A percentile compares a stretch with the other conserved stretches of the same genome.
These are phyloP conservation scores for Sedum album DNA, from an alignment of 164 flowering plant genomes.

Conservation along the genomic window DNA sequence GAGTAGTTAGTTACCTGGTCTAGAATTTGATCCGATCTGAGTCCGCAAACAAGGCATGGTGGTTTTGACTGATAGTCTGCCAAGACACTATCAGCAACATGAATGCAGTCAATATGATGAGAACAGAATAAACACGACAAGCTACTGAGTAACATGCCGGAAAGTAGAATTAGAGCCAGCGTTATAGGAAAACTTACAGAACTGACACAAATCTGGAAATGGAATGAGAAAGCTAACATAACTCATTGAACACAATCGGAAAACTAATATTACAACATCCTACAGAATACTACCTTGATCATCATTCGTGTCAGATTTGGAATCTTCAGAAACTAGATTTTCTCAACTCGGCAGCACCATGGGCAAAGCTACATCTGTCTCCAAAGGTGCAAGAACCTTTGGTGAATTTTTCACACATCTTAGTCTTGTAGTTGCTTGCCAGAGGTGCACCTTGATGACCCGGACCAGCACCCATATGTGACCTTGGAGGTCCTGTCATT, in stretches of 20 bases:
- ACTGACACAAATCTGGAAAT: too few relatives aligned
- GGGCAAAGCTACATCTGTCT: constrained; percentile 5
- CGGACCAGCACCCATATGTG: background rate
- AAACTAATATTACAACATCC: background rate
- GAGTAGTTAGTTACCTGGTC: too few relatives aligned
- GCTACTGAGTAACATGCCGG: too few relatives aligned
- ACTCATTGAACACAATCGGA: background rate
- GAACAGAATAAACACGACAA: too few relatives aligned
- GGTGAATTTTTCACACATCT: constrained; percentile 6
- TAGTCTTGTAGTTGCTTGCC: constrained; percentile 2
- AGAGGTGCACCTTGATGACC: background rate
- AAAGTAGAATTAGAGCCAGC: too few relatives aligned
- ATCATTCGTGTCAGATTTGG: background rate
- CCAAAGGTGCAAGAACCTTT: constrained; percentile 9
- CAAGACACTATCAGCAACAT: too few relatives aligned
- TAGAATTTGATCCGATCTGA: too few relatives aligned
- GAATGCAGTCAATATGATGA: too few relatives aligned
- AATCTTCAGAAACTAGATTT: background rate
- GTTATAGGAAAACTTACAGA: too few relatives aligned
- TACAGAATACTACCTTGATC: background rate
- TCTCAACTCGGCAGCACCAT: background rate
- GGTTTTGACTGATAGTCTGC: too few relatives aligned
- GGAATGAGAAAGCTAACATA: background rate
- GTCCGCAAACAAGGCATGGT: too few relatives aligned
- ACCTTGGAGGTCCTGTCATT: constrained; percentile 10